Evolutionary conservation across 305 asterid species (phyloP), one percentile per base, ranked within the genome.

Genomic region (Galium porrigens): DNA sequence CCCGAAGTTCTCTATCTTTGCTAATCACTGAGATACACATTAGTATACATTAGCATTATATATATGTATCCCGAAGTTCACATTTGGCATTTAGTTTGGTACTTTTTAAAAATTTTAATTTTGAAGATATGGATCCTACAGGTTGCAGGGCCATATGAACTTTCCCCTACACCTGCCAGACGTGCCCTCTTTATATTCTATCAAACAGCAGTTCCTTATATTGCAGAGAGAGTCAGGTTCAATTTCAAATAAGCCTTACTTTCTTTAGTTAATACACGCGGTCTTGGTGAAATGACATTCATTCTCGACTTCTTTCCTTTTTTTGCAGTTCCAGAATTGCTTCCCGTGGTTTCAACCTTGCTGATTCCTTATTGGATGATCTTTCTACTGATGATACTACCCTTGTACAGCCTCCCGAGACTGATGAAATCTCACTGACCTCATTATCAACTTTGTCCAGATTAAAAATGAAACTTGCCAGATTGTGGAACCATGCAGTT

Each of bases 91-190:
- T 42, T 42, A 12, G 3, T 42, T 12, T 46, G 7, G 52, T 15
- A 20, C 6, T 48, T 68, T 44, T 44, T 3, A 0, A 8, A 0
- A 39, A 39, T 7, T n/a, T 44, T n/a, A 41, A 41, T 49, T 5
- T n/a, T 2, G 25, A 54, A 36, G 25, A 27, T 62, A 10, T 36
- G 63, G 9, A 22, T 39, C 62, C 77, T 76, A 36, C 81, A 92
- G 99, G 89, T 87, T 83, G 81, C 96, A 18, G 96, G 97, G 67
- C 79, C 84, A 66, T 77, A 81, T 80, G 95, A 90, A 53, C 95
- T 89, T 75, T 86, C 97, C 58, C 99, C 97, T 64, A 92, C 95
- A 76, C 90, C 99, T 10, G 97, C 97, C 6, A 84, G 94, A 72
- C 95, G 95, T 65, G 87, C 92, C 72, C 87, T 92, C 61, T 92